A percentile compares a stretch with the other conserved stretches of the same genome.
phyloP scores from a whole-genome alignment of 2,329 filamentous ascomycete species.

The Coniella vitis region DNA sequence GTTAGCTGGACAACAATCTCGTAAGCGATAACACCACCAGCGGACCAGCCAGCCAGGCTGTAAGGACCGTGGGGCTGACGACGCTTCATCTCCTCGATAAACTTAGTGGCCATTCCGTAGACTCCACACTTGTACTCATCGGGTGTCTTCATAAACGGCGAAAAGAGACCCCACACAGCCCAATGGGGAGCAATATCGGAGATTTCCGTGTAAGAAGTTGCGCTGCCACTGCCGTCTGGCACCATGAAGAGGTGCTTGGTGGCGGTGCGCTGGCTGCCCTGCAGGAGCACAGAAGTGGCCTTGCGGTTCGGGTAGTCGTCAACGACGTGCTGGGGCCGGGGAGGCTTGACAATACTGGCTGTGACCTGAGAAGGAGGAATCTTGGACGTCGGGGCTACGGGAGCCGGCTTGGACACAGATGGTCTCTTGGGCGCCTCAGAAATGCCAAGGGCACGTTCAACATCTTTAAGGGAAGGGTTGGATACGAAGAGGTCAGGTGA shows the following conservation, averaged over 20 bases:
- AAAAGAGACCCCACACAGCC: conserved; percentile 55
- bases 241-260: conserved; percentile 46
- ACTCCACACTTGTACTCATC: conserved; percentile 60
- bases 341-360: conserved; percentile 40
- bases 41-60: conserved; percentile 67
- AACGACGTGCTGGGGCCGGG: conserved; percentile 28
- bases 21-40: conserved; percentile 66
- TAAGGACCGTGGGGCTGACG: conserved; percentile 65
- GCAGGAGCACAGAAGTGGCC: conserved; percentile 39
- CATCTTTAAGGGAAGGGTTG: conserved; percentile 57
- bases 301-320: conserved; percentile 44
- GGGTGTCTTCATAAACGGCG: conserved; percentile 64
- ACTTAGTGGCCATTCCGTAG: conserved; percentile 57
- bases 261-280: conserved; percentile 43
- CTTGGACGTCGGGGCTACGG: not conserved
- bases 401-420: conserved; percentile 16
- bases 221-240: conserved; percentile 50
- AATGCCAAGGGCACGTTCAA: conserved; percentile 56
- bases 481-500: conserved; percentile 55
- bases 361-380: conserved; percentile 21
- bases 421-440: conserved; percentile 33
- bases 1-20: conserved; percentile 57
- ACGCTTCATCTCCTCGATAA: conserved; percentile 62
- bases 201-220: conserved; percentile 61
- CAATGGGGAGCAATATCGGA: conserved; percentile 40